Evolutionary conservation across 768 basidiomycete species (phyloP).

Genomic region (Suillus subluteus): DNA sequence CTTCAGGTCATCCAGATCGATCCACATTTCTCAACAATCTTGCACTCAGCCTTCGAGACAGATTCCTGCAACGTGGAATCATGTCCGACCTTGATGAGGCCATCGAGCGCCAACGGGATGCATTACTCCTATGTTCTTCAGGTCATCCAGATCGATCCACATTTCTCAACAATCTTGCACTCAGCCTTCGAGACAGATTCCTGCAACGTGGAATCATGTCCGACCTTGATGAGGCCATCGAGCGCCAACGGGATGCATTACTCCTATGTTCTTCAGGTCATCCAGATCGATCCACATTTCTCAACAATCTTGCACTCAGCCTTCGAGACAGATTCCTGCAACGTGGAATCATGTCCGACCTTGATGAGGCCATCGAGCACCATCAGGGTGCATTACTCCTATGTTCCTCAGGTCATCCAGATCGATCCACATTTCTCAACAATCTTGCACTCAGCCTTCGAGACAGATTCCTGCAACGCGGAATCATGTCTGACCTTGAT

Average conservation of each 20-base stretch:
- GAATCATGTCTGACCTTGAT: not conserved
- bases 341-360: not conserved
- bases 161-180: not conserved
- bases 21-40: not conserved
- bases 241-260: not conserved
- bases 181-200: not conserved
- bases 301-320: too few relatives aligned
- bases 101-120: not conserved
- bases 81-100: not conserved
- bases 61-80: not conserved
- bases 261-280: not conserved
- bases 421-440: not conserved
- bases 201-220: not conserved
- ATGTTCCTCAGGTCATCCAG: not conserved
- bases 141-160: not conserved
- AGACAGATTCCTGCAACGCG: not conserved
- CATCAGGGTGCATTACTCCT: not conserved
- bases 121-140: not conserved
- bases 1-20: not conserved
- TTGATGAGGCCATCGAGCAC: too few relatives aligned
- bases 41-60: not conserved
- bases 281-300: too few relatives aligned
- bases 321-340: too few relatives aligned
- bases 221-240: not conserved
- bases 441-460: not conserved